phyloP scores from a whole-genome alignment of 78 protist genomes.

The slime mould (Dictyostelium discoideum) region dicty_2.7 NC_007090.3:3986501-3987000 shows the following conservation, averaged over 20 bases:
- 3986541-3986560: slow-evolving; percentile 78
- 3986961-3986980: slow-evolving; percentile 21
- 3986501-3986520: slow-evolving; percentile 36
- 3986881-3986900: slow-evolving; percentile 50
- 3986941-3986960: slow-evolving; percentile 64
- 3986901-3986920: slow-evolving; percentile 60
- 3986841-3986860: slow-evolving; percentile 53
- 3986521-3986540: slow-evolving; percentile 17
- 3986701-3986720: slow-evolving; percentile 8
- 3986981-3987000: slow-evolving; percentile 37
- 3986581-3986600: not conserved
- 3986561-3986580: slow-evolving; percentile 71
- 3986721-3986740: slow-evolving; percentile 4
- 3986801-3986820: not conserved
- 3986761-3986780: slow-evolving; percentile 41
- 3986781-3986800: slow-evolving; percentile 70
- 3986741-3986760: slow-evolving; percentile 11
- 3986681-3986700: not conserved
- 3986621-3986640: slow-evolving; percentile 21
- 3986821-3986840: slow-evolving; percentile 40
- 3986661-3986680: slow-evolving; percentile 24
- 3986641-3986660: slow-evolving; percentile 65
- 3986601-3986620: slow-evolving; percentile 42
- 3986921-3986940: slow-evolving; percentile 72
- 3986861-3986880: slow-evolving; percentile 49